phyloP scores from a whole-genome alignment of 345 rosid species.

The Brassica carinata region DNA sequence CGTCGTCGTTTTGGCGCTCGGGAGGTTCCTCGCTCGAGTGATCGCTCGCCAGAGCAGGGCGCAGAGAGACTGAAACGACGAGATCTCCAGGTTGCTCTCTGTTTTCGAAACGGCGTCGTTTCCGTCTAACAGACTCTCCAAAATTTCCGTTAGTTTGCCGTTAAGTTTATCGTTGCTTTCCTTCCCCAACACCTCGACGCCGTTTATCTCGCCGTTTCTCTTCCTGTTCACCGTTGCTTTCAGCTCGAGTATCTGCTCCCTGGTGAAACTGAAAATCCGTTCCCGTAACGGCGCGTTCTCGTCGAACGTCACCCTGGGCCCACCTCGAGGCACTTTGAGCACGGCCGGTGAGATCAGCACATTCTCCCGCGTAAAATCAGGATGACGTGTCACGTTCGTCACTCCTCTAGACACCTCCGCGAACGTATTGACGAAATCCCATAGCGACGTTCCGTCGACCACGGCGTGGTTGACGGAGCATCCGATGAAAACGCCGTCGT shows the following conservation, averaged over 20 bases:
- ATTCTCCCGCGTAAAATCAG: constrained; percentile 69
- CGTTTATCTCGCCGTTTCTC: constrained; percentile 39
- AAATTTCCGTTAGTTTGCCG: constrained; percentile 43
- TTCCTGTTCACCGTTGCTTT: constrained; percentile 62
- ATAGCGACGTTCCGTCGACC: constrained; percentile 83
- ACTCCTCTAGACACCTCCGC: constrained; percentile 68
- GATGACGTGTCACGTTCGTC: constrained; percentile 44
- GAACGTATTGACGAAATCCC: constrained; percentile 91
- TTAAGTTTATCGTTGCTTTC: constrained; percentile 56
- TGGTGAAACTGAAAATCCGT: constrained; percentile 80
- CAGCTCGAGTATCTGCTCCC: constrained; percentile 62
- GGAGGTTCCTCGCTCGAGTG: constrained; percentile 82
- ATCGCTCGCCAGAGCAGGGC: constrained; percentile 83
- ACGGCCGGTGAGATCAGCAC: constrained; percentile 67
- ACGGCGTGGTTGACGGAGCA: constrained; percentile 82
- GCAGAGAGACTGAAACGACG: constrained; percentile 83
- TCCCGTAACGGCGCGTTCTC: constrained; percentile 70
- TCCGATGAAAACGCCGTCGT: constrained; percentile 77
- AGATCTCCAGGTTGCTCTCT: constrained; percentile 49
- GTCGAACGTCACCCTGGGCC: constrained; percentile 72
- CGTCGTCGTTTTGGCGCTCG: constrained; percentile 57
- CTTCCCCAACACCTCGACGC: constrained; percentile 68
- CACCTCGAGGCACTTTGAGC: constrained; percentile 66
- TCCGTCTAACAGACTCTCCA: constrained; percentile 44
- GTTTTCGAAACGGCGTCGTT: constrained; percentile 42